Conservation (phyloP, 352 stramenopile genomes). For the Globisporangium cystogenes region DNA sequence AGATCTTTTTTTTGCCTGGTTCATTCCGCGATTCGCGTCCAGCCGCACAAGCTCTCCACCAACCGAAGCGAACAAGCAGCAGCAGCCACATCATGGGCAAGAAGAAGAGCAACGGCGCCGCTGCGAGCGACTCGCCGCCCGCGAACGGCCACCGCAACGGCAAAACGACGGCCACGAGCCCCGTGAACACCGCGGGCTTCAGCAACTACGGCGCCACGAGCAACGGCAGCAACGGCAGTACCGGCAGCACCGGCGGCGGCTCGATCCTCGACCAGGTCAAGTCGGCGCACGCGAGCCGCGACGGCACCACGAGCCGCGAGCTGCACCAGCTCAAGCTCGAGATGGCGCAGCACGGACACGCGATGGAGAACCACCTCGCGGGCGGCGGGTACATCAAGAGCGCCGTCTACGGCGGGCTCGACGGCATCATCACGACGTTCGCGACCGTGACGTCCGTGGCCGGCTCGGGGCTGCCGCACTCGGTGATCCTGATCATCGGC, state of each 20-base stretch:
- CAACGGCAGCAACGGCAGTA: conserved; percentile 23
- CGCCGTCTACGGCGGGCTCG: conserved; percentile 93
- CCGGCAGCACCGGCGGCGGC: conserved; percentile 19
- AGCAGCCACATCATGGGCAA: conserved; percentile 16
- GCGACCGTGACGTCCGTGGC: conserved; percentile 93
- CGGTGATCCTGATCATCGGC: conserved; percentile 94
- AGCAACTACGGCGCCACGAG: conserved; percentile 38
- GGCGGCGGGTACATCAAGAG: conserved; percentile 81
- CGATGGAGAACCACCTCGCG: conserved; percentile 66
- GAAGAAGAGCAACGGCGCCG: conserved; percentile 8
- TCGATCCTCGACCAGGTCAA: conserved; percentile 52
- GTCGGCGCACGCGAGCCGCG: conserved; percentile 34
- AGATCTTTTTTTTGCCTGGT: too few species aligned
- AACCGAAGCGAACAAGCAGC: too few species aligned
- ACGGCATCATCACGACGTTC: conserved; percentile 96
- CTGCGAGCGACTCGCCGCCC: background rate
- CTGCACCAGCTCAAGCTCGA: conserved; percentile 69
- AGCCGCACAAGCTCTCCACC: conserved; percentile 8
- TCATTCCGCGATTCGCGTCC: background rate
- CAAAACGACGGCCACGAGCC: conserved; percentile 12
- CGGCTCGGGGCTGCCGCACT: conserved; percentile 81
- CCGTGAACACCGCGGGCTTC: conserved; percentile 16
- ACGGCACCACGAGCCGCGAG: conserved; percentile 46
- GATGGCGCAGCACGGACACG: conserved; percentile 49
- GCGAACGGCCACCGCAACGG: conserved; percentile 4